Base-by-base conservation (phyloP, 2,329 filamentous ascomycete genomes). In the Penicillium sclerotigenum region DNA sequence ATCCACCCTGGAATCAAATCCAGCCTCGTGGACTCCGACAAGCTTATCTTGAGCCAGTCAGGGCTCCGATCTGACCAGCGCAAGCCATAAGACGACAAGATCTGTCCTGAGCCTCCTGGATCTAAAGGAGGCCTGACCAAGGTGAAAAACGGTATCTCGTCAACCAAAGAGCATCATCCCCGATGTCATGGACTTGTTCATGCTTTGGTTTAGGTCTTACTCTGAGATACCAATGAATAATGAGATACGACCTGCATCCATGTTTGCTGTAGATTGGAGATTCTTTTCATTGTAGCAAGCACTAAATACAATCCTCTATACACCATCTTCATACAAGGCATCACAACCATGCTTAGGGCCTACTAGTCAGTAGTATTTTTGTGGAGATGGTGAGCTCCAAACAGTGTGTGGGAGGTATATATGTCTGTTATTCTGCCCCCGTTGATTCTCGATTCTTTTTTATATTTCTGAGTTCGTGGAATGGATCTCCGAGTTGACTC, bases 191-290 rank as follows among this genome's bases (percentile, higher is more conserved):
- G 14, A 24, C 28, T 16, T 42, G n/a, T 29, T 16, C 40, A 49
- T 43, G 48, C 36, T 59, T 59, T 53, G 53, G 52, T 40, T 57
- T 48, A 55, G 59, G 49, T 59, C 54, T 58, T 55, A 52, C 56
- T 50, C 54, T 59, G 49, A 58, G 59, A 62, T 61, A 52, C 49
- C 46, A 65, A 65, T 58, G 60, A 62, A 58, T 59, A 58, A 65
- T 60, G 62, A 63, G 59, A 65, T 58, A 63, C 58, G 62, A 63
- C 57, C 58, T 56, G 34, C 41, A 14, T 40, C 20, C 14, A 22
- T 33, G 13, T 38, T n/a, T 14, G 14, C 5, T 34, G 18, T 43
- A 29, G n/a, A 29, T 42, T 10, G 20, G 14, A 4, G 7, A 14
- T 9, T 42, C 5, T 11, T 10, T 20, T 49, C 22, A n/a, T 24